Evolutionary conservation across 2,329 filamentous ascomycete species (phyloP), one percentile per base, ranked within the genome.

Genomic region (Neopestalotiopsis clavispora): DNA sequence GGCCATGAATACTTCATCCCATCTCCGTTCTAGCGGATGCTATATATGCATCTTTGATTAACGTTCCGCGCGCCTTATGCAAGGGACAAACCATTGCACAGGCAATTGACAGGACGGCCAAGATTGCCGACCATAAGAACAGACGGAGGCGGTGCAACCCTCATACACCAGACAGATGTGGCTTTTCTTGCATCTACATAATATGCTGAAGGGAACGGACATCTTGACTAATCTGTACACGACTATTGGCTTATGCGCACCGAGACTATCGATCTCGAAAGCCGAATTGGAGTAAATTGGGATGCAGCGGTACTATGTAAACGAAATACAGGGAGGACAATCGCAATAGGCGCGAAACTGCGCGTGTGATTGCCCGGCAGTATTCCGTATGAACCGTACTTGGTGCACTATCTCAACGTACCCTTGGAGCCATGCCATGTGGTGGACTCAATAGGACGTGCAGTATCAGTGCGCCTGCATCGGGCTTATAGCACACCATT

Each of bases 41-140:
- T 52, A 52, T 62, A 62, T 62, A 62, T 62, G 59, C 59, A 62
- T n/a, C 28, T 62, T 34, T 20, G 34, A 62, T 62, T 40, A 62
- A 62, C 32, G 32, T 62, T 17, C 59, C 45, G 32, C 30, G n/a
- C 34, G 20, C 57, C 59, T 62, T 62, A 62, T 62, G 59, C 59
- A 62, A 62, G 59, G 59, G 30, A 62, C 59, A 12, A 62, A 12
- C 10, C 34, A 7, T 42, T 52, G 45, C 45, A 52, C 45, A 52
- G 45, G 34, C 34, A 38, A 38, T 28, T 38, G 34, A 7, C 6
- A 38, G 34, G 4, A 23, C 20, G n/a, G 45, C 45, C 45, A 52
- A 52, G 45, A 40, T 28, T 30, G 32, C 59, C 59, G 59, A 62
- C 20, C 17, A 10, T 52, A n/a, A 40, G 17, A 30, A 20, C 12